A percentile compares a stretch with the other conserved stretches of the same genome.
phyloP scores from a whole-genome alignment of 306 rosid genomes.

The Rosa multiflora region DNA sequence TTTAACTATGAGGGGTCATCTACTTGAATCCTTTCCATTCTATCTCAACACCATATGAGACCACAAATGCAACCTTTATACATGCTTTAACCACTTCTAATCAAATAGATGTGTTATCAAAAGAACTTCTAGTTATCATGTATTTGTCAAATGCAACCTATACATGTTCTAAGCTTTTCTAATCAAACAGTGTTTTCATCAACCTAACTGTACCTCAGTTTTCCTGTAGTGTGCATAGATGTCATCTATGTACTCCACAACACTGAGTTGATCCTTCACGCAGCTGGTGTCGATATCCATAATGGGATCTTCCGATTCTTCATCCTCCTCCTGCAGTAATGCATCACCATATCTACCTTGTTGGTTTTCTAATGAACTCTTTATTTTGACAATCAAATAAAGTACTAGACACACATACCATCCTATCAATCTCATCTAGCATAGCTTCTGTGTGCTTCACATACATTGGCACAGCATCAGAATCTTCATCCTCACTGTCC shows the following conservation, averaged over 20 bases:
- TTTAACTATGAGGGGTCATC: neutral
- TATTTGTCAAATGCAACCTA: neutral
- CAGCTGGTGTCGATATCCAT: slow-evolving; percentile 44
- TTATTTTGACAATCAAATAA: neutral
- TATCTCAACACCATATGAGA: neutral
- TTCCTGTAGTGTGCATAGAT: slow-evolving; percentile 42
- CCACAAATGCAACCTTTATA: neutral
- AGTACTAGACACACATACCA: slow-evolving; percentile 35
- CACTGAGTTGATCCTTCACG: slow-evolving; percentile 38
- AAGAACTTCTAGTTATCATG: no score
- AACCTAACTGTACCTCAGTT: slow-evolving; percentile 40
- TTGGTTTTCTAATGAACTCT: neutral
- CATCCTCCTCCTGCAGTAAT: slow-evolving; percentile 50
- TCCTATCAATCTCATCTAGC: slow-evolving; percentile 51
- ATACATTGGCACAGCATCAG: slow-evolving; percentile 49
- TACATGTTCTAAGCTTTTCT: neutral
- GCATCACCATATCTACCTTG: neutral
- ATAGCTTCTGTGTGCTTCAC: slow-evolving; percentile 65
- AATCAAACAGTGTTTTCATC: neutral
- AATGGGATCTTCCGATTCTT: slow-evolving; percentile 36
- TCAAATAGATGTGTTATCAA: no score
- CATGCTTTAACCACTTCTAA: no score
- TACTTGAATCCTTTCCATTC: neutral
- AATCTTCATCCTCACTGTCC: slow-evolving; percentile 23
- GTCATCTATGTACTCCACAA: slow-evolving; percentile 52